phyloP scores from a whole-genome alignment of 2,329 filamentous ascomycete species.

The Paramyrothecium sp. region DNA sequence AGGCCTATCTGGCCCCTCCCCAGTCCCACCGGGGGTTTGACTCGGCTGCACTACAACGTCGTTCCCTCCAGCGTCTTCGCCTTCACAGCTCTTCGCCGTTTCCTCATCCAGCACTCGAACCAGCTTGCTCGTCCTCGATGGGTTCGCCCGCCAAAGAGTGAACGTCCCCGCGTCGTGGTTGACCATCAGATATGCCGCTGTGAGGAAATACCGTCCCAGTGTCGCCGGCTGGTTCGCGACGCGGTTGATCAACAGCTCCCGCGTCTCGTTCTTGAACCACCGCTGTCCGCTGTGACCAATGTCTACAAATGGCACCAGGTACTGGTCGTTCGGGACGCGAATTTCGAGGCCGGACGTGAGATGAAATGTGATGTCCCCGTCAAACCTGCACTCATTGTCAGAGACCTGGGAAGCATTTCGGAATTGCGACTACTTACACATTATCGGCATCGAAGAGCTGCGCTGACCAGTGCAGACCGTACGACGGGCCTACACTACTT shows the following conservation, averaged over 20 bases:
- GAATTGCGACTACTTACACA: background rate
- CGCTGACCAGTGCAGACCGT: constrained; percentile 15
- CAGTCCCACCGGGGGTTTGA: background rate
- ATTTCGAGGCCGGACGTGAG: constrained; percentile 24
- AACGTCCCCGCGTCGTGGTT: constrained; percentile 28
- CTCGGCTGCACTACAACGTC: background rate
- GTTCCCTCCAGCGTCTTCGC: background rate
- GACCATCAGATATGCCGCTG: constrained; percentile 33
- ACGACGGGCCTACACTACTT: constrained; percentile 7
- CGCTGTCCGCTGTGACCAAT: constrained; percentile 23
- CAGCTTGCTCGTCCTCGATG: constrained; percentile 5
- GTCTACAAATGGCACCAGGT: constrained; percentile 22
- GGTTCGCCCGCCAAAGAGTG: constrained; percentile 32
- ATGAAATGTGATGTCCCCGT: constrained; percentile 25
- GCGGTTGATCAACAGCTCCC: constrained; percentile 22
- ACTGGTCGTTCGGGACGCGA: constrained; percentile 26
- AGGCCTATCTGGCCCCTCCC: background rate
- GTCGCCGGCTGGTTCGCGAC: constrained; percentile 16
- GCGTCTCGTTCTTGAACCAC: constrained; percentile 6
- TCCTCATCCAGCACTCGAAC: background rate
- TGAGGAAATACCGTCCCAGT: constrained; percentile 31
- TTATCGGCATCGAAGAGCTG: constrained; percentile 10
- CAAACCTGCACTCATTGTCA: constrained; percentile 12
- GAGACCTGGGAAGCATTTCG: fast-evolving
- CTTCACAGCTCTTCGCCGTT: background rate